Percentiles rank a stretch among this genome's conserved stretches.
Conservation (phyloP, 345 rosid species). For the sweet orange (Citrus sinensis) region DNA sequence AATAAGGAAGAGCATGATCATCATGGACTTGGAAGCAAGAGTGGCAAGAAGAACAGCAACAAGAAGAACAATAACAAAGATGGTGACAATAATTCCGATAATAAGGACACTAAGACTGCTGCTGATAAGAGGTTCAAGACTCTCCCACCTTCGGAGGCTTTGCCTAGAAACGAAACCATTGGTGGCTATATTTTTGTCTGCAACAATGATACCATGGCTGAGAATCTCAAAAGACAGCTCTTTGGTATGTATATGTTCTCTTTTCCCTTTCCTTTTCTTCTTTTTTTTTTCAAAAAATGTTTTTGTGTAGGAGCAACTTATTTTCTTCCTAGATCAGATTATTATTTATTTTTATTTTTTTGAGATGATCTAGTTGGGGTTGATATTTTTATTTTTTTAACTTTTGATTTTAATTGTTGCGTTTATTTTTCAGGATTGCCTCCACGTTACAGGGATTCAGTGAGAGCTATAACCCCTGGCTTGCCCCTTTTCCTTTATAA, state of each 20-base stretch:
- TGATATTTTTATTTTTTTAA: not conserved
- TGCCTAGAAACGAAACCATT: constrained; percentile 84
- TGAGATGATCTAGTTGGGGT: not conserved
- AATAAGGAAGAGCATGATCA: constrained; percentile 50
- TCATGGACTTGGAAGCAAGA: constrained; percentile 30
- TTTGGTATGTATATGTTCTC: constrained; percentile 51
- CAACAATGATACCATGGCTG: constrained; percentile 98
- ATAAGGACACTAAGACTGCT: constrained; percentile 25
- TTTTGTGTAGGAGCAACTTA: too few species aligned
- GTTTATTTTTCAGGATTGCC: constrained; percentile 57
- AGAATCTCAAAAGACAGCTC: constrained; percentile 85
- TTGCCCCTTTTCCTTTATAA: constrained; percentile 96
- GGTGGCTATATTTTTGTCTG: constrained; percentile 99
- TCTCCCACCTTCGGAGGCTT: constrained; percentile 84
- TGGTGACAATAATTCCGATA: constrained; percentile 28
- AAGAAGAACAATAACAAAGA: constrained; percentile 35
- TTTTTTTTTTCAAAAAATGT: too few species aligned
- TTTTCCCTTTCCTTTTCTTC: not conserved
- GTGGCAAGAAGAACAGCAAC: constrained; percentile 45
- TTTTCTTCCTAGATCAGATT: too few species aligned
- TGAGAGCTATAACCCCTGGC: constrained; percentile 95
- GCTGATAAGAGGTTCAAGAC: constrained; percentile 94
- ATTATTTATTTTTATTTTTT: too few species aligned
- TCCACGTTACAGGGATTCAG: constrained; percentile 92
- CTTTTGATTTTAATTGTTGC: not conserved